A percentile compares a stretch with the other conserved stretches of the same genome.
Evolutionary conservation across 1,139 yeast species (phyloP).

Genomic region (Saccharomyces pastorianus): DNA sequence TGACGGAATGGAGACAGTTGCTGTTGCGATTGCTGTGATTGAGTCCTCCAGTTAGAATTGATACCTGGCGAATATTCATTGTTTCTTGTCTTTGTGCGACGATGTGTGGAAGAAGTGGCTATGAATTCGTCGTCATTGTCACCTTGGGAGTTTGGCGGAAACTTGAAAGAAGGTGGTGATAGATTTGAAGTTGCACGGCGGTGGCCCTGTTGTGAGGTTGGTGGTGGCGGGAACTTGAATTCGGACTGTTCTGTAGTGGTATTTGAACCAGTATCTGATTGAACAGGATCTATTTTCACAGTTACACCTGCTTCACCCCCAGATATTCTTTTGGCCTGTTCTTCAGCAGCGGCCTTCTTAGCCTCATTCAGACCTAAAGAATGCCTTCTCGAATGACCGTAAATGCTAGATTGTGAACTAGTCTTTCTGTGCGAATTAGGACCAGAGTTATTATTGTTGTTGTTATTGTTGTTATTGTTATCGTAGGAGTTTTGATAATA

Average conservation of each 20-base stretch:
- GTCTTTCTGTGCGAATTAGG: conserved; percentile 30
- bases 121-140: conserved; percentile 28
- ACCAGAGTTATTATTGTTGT: conserved; percentile 23
- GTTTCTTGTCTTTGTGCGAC: conserved; percentile 30
- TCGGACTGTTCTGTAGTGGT: conserved; percentile 23
- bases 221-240: conserved; percentile 50
- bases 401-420: conserved; percentile 30
- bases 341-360: conserved; percentile 88
- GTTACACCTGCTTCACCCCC: conserved; percentile 11
- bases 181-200: conserved; percentile 26
- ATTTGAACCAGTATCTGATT: conserved; percentile 10
- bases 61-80: conserved; percentile 34
- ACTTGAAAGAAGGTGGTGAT: conserved; percentile 18
- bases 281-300: conserved; percentile 10
- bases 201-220: conserved; percentile 24
- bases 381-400: conserved; percentile 84
- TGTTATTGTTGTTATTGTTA: conserved; percentile 18
- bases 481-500: conserved; percentile 26
- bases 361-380: conserved; percentile 91
- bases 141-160: conserved; percentile 13
- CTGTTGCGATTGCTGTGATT: conserved; percentile 24
- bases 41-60: conserved; percentile 58
- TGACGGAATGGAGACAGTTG: conserved; percentile 28
- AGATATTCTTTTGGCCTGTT: conserved; percentile 54
- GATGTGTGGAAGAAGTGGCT: conserved; percentile 33